Base-by-base conservation (phyloP, 2,329 filamentous ascomycete species). In the Aspergillus quadrilineatus region DNA sequence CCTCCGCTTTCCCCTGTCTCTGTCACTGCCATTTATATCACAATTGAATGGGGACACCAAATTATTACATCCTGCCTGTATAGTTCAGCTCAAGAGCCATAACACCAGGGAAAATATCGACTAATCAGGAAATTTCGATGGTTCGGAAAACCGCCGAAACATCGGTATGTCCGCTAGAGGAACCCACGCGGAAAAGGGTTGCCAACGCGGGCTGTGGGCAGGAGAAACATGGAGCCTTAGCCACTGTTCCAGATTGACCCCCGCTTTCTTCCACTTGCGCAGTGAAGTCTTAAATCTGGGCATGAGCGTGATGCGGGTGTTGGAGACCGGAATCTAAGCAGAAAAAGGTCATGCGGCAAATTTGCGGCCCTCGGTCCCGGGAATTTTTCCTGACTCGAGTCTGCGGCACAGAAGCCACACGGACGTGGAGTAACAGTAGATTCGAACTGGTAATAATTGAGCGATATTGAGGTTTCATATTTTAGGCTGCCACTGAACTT, bases 1-100 rank as follows among this genome's bases (percentile, higher is more conserved):
- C 28, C 26, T 46, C 57, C 59, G 53, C 47, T 56, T 52, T 44
- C 62, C 57, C 62, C 62, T 64, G 59, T 57, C 49, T 59, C 53
- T 57, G 29, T 42, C n/a, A 47, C 29, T 57, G 47, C 54, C 57
- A 60, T 61, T 44, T 52, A 54, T 56, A 58, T 60, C 59, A 32
- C 28, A 43, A 47, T 47, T 42, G 48, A 51, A 44, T 17, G 30
- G 41, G 28, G 42, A 14, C 41, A 43, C 41, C 42, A 45, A 32
- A 43, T 42, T 30, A 39, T 52, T 52, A 32, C 43, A 32, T 45
- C 28, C 9, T 22, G n/a, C 32, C 14, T 30, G 29, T 10, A 30
- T 39, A 51, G 14, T 44, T 14, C 49, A 44, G 29, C 28, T 7
- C 42, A 45, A 26, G 15, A 28, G 29, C 4, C 8, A 41, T 22